Conservation (phyloP, 2,329 filamentous ascomycete species). For the Talaromyces sp. region DNA sequence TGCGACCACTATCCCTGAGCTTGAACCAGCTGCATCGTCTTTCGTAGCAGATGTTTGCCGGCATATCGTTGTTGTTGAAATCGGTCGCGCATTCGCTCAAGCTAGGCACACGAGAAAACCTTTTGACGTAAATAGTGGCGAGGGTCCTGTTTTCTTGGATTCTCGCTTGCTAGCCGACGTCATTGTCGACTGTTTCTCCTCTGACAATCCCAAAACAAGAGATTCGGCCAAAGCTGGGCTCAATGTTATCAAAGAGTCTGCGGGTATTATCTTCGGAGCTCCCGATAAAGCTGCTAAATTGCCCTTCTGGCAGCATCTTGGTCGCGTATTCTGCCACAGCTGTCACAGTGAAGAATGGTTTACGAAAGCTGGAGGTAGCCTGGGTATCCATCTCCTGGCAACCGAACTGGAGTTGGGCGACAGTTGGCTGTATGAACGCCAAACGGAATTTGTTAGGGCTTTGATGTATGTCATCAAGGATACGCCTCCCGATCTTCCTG, state of each 20-base stretch:
- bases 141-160: conserved; percentile 82
- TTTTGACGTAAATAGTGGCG: conserved; percentile 80
- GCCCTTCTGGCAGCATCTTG: conserved; percentile 78
- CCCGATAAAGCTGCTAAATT: conserved; percentile 66
- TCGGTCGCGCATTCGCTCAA: conserved; percentile 77
- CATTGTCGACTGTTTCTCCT: conserved; percentile 82
- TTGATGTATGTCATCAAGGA: conserved; percentile 97
- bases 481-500: conserved; percentile 88
- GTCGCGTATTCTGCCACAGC: conserved; percentile 81
- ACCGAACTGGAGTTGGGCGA: conserved; percentile 81
- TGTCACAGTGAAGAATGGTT: conserved; percentile 99
- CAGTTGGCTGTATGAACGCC: conserved; percentile 72
- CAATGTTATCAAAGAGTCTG: conserved; percentile 69
- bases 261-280: conserved; percentile 72
- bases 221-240: conserved; percentile 78
- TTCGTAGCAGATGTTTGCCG: conserved; percentile 78
- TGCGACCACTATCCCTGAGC: conserved; percentile 73
- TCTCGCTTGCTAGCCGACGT: conserved; percentile 83
- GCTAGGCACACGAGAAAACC: conserved; percentile 69
- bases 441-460: conserved; percentile 84
- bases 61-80: conserved; percentile 85
- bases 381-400: conserved; percentile 83
- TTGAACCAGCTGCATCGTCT: conserved; percentile 67
- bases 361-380: conserved; percentile 85
- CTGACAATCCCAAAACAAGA: conserved; percentile 72